These are phyloP conservation scores for Chenopodium berlandieri DNA, from an alignment of 148 eudicot genomes.

Conservation along the genomic window DNA sequence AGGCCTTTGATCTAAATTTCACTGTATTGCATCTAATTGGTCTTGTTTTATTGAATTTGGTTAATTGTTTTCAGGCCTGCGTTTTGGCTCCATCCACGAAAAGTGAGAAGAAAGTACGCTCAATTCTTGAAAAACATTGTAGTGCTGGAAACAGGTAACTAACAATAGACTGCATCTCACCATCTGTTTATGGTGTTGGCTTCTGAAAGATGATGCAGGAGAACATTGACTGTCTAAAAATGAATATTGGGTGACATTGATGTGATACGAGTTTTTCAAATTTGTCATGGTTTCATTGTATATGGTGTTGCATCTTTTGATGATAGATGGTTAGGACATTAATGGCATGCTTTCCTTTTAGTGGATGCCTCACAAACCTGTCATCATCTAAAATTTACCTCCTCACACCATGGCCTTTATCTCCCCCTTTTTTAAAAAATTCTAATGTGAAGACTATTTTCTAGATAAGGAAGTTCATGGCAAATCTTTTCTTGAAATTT, in stretches of 20 bases:
- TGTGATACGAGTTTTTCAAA: neutral
- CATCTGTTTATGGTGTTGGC: neutral
- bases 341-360: neutral
- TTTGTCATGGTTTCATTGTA: neutral
- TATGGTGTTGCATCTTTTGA: neutral
- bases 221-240: neutral
- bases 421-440: neutral
- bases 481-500: neutral
- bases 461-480: neutral
- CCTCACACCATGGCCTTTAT: neutral
- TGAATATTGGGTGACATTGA: neutral
- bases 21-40: neutral
- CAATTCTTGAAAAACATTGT: constrained; percentile 71
- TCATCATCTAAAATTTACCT: neutral
- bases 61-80: constrained; percentile 50
- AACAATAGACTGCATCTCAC: neutral
- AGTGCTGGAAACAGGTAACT: constrained; percentile 67
- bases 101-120: constrained; percentile 93
- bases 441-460: neutral
- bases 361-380: neutral
- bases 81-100: constrained; percentile 77
- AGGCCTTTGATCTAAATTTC: constrained; percentile 8
- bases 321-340: neutral
- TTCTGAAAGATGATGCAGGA: neutral
- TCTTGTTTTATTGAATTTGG: constrained; percentile 14